Percentiles rank a stretch among this genome's conserved stretches.
phyloP scores from a whole-genome alignment of 495 filamentous ascomycete species.

The Geopyxis carbonaria region DNA sequence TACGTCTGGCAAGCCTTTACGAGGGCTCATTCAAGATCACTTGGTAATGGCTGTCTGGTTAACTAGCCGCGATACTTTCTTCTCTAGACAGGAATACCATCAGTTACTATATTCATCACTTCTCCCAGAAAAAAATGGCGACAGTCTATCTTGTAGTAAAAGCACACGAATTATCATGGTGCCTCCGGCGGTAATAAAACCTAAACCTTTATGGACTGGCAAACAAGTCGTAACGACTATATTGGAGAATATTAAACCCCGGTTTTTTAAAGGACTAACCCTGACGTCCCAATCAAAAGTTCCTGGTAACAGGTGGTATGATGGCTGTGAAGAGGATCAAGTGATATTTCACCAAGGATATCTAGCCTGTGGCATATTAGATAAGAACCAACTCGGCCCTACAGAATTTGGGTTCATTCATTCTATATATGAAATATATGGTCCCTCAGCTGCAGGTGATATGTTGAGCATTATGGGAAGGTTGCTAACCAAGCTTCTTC shows the following conservation, averaged over 20 bases:
- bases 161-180: constrained; percentile 56
- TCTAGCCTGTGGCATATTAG: constrained; percentile 75
- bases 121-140: constrained; percentile 69
- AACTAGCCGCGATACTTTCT: constrained; percentile 84
- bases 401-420: constrained; percentile 77
- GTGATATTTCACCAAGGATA: constrained; percentile 79
- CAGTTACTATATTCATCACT: constrained; percentile 80
- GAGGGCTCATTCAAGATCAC: constrained; percentile 98
- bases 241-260: constrained; percentile 72
- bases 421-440: constrained; percentile 83
- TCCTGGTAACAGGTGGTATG: constrained; percentile 50
- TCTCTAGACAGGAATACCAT: constrained; percentile 74
- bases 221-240: constrained; percentile 94
- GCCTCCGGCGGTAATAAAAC: constrained; percentile 66
- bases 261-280: constrained; percentile 56
- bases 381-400: constrained; percentile 90
- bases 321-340: constrained; percentile 46
- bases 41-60: constrained; percentile 85
- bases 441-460: constrained; percentile 66
- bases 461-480: constrained; percentile 77
- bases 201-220: constrained; percentile 77
- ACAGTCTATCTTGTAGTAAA: constrained; percentile 29
- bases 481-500: constrained; percentile 71
- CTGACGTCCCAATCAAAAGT: constrained; percentile 64
- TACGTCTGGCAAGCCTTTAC: constrained; percentile 81